A percentile compares a stretch with the other conserved stretches of the same genome.
phyloP scores from a whole-genome alignment of 1,284 basidiomycete genomes.

The Meira nashicola region DNA sequence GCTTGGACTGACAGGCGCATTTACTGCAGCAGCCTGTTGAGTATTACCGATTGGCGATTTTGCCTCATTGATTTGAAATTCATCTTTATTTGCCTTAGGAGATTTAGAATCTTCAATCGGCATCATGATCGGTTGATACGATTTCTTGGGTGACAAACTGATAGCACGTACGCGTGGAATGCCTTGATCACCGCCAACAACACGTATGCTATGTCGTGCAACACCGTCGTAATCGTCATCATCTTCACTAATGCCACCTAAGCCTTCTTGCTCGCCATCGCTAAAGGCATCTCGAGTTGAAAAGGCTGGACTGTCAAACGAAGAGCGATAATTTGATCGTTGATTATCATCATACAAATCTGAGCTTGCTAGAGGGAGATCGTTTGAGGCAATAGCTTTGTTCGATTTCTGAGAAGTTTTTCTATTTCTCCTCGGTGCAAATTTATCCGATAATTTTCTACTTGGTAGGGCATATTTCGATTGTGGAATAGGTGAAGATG shows the following conservation, averaged over 20 bases:
- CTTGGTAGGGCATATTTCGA: not conserved
- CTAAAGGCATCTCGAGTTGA: not conserved
- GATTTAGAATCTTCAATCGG: not conserved
- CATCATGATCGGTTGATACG: not conserved
- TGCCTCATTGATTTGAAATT: no score
- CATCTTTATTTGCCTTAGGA: not conserved
- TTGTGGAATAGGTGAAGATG: not conserved
- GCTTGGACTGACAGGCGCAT: no score
- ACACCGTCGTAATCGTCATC: not conserved
- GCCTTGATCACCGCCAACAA: not conserved
- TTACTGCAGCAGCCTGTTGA: no score
- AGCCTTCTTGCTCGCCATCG: constrained; percentile 2
- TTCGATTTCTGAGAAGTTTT: not conserved
- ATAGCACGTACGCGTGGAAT: not conserved
- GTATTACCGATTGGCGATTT: no score
- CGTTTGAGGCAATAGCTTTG: constrained; percentile 2
- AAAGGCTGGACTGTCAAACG: not conserved
- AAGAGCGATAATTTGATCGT: not conserved
- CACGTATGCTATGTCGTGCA: not conserved
- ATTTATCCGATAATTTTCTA: not conserved
- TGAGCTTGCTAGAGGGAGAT: constrained; percentile 9
- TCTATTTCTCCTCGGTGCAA: not conserved
- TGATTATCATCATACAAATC: constrained; percentile 2
- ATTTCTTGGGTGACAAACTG: not conserved
- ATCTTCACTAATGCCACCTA: constrained; percentile 1